Conservation (phyloP, 2,329 filamentous ascomycete genomes). For the Neofusicoccum laricinum region DNA sequence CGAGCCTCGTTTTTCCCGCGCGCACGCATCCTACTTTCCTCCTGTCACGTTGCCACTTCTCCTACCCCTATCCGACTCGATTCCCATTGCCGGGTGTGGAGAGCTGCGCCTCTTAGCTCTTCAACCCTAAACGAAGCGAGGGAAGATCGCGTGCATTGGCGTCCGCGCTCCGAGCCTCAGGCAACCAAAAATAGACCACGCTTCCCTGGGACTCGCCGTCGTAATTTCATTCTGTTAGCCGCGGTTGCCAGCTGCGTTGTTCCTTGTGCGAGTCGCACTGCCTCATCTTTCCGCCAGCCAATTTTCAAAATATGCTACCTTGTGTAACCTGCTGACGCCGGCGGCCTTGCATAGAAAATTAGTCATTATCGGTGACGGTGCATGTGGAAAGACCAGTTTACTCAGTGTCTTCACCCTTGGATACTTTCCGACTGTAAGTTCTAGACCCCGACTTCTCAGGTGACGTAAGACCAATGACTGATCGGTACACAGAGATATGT, state of each 20-base stretch:
- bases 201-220: slow-evolving; percentile 14
- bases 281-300: background rate
- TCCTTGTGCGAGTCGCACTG: background rate
- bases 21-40: background rate
- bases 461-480: slow-evolving; percentile 9
- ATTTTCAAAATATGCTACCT: background rate
- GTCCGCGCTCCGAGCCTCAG: slow-evolving; percentile 31
- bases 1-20: background rate
- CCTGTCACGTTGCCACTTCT: background rate
- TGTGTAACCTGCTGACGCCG: slow-evolving; percentile 16
- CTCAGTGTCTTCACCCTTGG: slow-evolving; percentile 96
- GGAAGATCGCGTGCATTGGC: slow-evolving; percentile 38
- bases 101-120: slow-evolving; percentile 15
- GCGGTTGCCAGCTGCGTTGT: background rate
- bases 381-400: slow-evolving; percentile 96
- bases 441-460: background rate
- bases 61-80: slow-evolving; percentile 3
- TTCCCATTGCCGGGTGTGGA: slow-evolving; percentile 4
- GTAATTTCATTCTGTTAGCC: slow-evolving; percentile 1
- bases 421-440: slow-evolving; percentile 91
- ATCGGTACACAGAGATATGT: slow-evolving; percentile 27
- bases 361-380: slow-evolving; percentile 95
- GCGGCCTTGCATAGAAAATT: slow-evolving; percentile 65
- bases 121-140: slow-evolving; percentile 22
- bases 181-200: slow-evolving; percentile 17